Evolutionary conservation across 441 rosid species (phyloP), one percentile per base, ranked within the genome.

Genomic region (Pelargonium fulgidum): DNA sequence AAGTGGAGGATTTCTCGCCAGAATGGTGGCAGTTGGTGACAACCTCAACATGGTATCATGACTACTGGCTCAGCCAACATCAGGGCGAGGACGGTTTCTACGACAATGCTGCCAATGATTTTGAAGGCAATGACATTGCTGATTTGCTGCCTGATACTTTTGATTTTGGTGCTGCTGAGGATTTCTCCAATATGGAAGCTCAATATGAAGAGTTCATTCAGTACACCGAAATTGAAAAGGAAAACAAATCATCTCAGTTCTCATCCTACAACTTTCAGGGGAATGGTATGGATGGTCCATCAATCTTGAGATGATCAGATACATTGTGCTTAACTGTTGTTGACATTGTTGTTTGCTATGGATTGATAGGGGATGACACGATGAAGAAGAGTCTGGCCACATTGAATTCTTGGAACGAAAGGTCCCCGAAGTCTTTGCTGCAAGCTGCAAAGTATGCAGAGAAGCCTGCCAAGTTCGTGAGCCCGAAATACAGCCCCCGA

Each of bases 1-100:
- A 68, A 56, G 85, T 83, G 76, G 87, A 81, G 82, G 87, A 83
- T 72, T 83, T 83, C 73, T 83, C 85, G 17, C 81, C 85, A 33
- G 80, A 77, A 56, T 83, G 86, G 86, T 83, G 86, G 86, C 80
- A 81, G 19, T 72, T 83, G 7, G 83, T 83, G 68, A 77, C 71
- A 72, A 79, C 75, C 1, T 81, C 80, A n/a, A 22, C 80, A 1
- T 77, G 82, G 78, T 83, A 79, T 66, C 79, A 80, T 48, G 81
- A 83, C 36, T 83, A 67, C 70, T 83, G 85, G 87, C 70, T 79
- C 47, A 79, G 74, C 66, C 58, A 70, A 26, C 79, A 58, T 26
- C 71, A 69, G 42, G 52, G 52, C 4, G 84, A 80, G 72, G 80
- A 70, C 20, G 70, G 66, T 48, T 78, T 80, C 68, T 77, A 48